These are phyloP conservation scores for Begonia masoniana DNA, from an alignment of 306 rosid species.

Conservation along the genomic window DNA sequence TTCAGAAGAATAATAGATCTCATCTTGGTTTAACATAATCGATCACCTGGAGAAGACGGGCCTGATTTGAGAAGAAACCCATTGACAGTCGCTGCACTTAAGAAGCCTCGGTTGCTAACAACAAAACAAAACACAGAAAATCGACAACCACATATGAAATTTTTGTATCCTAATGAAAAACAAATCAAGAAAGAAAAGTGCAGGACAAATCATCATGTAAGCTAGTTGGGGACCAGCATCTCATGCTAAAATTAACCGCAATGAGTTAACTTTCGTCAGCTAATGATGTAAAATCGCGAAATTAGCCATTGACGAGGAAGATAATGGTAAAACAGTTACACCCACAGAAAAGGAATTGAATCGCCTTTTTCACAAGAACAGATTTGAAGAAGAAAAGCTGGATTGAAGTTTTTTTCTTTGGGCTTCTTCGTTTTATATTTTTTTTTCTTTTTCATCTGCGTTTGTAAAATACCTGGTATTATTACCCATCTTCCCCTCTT, in stretches of 20 bases:
- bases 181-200: slow-evolving; percentile 8
- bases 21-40: too few relatives aligned
- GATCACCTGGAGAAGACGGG: slow-evolving; percentile 37
- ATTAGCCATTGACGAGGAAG: background rate
- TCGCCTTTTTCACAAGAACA: too few relatives aligned
- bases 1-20: too few relatives aligned
- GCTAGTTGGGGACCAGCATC: slow-evolving; percentile 55
- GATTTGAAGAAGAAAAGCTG: too few relatives aligned
- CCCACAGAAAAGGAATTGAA: background rate
- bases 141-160: slow-evolving; percentile 14
- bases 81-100: slow-evolving; percentile 24
- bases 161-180: slow-evolving; percentile 16
- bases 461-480: too few relatives aligned
- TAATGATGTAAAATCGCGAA: slow-evolving; percentile 15
- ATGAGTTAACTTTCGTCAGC: slow-evolving; percentile 28
- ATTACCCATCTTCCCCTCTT: slow-evolving; percentile 8
- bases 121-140: slow-evolving; percentile 16
- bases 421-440: too few relatives aligned
- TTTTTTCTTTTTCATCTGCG: too few relatives aligned
- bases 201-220: slow-evolving; percentile 12
- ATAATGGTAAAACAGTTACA: background rate
- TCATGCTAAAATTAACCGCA: slow-evolving; percentile 51
- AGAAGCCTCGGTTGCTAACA: slow-evolving; percentile 34
- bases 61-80: slow-evolving; percentile 24
- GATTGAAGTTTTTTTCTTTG: too few relatives aligned